phyloP scores from a whole-genome alignment of 352 stramenopile species.

The Globisporangium ultimum region DNA sequence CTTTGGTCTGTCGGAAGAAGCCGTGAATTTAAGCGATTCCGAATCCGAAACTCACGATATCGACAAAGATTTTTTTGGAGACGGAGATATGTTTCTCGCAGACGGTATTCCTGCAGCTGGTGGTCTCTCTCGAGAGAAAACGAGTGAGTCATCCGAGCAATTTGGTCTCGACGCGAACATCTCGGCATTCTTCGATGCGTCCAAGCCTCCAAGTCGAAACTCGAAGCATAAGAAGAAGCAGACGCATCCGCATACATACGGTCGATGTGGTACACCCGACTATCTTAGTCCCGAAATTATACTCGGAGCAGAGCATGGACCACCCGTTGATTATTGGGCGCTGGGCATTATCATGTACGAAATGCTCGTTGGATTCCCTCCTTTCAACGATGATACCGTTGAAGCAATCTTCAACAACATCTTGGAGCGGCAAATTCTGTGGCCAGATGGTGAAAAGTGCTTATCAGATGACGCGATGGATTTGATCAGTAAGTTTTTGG shows the following conservation, averaged over 20 bases:
- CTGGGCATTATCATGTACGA: slow-evolving; percentile 91
- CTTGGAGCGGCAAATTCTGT: slow-evolving; percentile 77
- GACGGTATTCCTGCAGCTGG: background rate
- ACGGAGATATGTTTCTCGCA: slow-evolving; percentile 13
- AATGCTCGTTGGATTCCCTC: slow-evolving; percentile 86
- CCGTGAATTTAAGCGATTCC: slow-evolving; percentile 45
- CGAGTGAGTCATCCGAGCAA: slow-evolving; percentile 15
- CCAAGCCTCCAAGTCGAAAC: slow-evolving; percentile 7
- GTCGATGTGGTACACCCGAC: slow-evolving; percentile 82
- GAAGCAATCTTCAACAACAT: slow-evolving; percentile 89
- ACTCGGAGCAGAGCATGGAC: slow-evolving; percentile 56
- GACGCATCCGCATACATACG: slow-evolving; percentile 50
- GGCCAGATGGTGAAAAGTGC: slow-evolving; percentile 86
- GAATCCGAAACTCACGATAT: slow-evolving; percentile 22
- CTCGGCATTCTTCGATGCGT: slow-evolving; percentile 17
- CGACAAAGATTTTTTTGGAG: slow-evolving; percentile 13
- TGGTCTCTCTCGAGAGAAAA: background rate
- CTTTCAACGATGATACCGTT: slow-evolving; percentile 88
- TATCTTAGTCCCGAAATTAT: slow-evolving; percentile 91
- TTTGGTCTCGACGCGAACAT: slow-evolving; percentile 22
- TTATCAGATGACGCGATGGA: slow-evolving; percentile 79
- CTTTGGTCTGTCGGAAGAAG: slow-evolving; percentile 85
- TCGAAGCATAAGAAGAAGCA: slow-evolving; percentile 38
- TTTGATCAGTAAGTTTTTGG: slow-evolving; percentile 78
- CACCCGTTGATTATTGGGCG: slow-evolving; percentile 86